Evolutionary conservation across 768 basidiomycete genomes (phyloP).

Genomic region (Suillus fuscotomentosus): DNA sequence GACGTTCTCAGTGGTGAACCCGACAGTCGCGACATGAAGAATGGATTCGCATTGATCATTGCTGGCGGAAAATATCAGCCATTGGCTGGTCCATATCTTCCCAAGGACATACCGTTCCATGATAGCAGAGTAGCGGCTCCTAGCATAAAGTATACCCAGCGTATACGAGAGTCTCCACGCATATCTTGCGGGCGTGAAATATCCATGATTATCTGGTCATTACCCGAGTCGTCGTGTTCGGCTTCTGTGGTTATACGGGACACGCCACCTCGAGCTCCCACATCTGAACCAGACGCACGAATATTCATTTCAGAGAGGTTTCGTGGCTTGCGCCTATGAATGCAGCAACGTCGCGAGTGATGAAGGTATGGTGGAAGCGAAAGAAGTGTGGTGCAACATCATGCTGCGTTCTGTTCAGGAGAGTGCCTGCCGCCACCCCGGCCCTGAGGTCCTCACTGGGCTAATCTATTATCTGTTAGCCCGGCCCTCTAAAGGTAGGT

Average conservation of each 20-base stretch:
- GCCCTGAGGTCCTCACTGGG: too few relatives aligned
- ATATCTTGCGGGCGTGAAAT: background rate
- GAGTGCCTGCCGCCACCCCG: background rate
- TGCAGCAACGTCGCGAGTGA: background rate
- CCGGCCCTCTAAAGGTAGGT: background rate
- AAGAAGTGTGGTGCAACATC: background rate
- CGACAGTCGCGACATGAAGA: conserved; percentile 69
- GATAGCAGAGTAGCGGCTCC: conserved; percentile 80
- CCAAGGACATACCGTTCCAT: conserved; percentile 74
- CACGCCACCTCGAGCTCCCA: background rate
- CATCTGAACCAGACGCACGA: background rate
- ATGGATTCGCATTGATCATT: conserved; percentile 83
- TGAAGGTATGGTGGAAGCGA: background rate
- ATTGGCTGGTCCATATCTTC: background rate
- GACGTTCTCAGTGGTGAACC: conserved; percentile 55
- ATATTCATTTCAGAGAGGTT: background rate
- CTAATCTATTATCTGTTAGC: background rate
- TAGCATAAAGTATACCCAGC: conserved; percentile 69
- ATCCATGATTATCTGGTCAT: background rate
- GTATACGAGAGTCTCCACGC: conserved; percentile 41
- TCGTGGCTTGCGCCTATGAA: background rate
- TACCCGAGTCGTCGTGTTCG: background rate
- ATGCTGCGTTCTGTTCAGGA: background rate
- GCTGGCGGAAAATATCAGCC: conserved; percentile 41
- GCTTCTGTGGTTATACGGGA: background rate